Percentiles rank a stretch among this genome's conserved stretches.
Evolutionary conservation across 73 alveolate species (phyloP).

Genomic region (Uronychia binucleata): DNA sequence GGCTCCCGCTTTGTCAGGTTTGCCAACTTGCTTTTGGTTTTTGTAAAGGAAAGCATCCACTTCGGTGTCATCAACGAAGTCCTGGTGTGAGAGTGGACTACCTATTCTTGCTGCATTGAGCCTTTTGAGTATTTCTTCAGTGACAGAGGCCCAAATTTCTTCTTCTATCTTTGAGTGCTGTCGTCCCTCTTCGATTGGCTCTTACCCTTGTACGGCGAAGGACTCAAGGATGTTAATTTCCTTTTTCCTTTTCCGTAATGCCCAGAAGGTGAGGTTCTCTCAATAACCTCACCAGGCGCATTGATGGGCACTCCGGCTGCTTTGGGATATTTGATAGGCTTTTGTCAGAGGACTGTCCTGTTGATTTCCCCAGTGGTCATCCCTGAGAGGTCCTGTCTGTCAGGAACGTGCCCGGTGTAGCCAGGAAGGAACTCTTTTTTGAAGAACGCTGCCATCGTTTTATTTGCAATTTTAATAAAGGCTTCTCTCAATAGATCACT

Average conservation of each 20-base stretch:
- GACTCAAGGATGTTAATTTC: not conserved
- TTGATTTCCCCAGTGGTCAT: conserved; percentile 26
- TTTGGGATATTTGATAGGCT: not conserved
- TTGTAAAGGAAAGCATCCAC: too few relatives aligned
- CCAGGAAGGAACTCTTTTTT: conserved; percentile 40
- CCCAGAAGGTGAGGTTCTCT: not conserved
- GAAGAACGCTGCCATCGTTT: not conserved
- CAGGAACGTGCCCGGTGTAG: conserved; percentile 52
- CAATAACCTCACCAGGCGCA: not conserved
- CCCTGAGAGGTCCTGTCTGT: conserved; percentile 16
- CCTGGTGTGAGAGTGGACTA: too few relatives aligned
- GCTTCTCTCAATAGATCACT: too few relatives aligned
- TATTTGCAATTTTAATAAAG: too few relatives aligned
- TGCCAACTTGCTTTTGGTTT: too few relatives aligned
- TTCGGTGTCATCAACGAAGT: too few relatives aligned
- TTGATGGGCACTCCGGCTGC: not conserved
- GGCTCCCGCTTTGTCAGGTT: too few relatives aligned
- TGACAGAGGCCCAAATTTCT: too few relatives aligned
- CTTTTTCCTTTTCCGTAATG: not conserved
- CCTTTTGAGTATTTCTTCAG: too few relatives aligned
- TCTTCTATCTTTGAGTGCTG: too few relatives aligned
- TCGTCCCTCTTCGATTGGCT: too few relatives aligned
- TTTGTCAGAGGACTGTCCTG: not conserved
- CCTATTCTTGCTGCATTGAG: too few relatives aligned
- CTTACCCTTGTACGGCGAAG: not conserved